phyloP scores from a whole-genome alignment of 169 alveolate genomes.

The Cryptosporidium ryanae region DNA sequence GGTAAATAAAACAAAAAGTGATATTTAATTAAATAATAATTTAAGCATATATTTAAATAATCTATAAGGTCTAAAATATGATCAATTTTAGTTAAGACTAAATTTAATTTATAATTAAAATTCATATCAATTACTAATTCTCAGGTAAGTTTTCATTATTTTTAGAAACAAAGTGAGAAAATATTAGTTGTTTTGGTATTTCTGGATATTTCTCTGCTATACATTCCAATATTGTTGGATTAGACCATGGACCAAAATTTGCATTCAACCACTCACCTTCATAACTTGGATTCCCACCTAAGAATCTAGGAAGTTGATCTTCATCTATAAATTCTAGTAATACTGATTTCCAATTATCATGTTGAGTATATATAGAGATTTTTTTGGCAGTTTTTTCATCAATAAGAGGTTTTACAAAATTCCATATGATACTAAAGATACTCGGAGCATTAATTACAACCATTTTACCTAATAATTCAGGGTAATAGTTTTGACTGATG shows the following conservation, averaged over 20 bases:
- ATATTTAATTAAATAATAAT: not conserved
- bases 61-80: not conserved
- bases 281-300: slow-evolving; percentile 79
- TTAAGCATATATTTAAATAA: not conserved
- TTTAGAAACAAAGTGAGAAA: slow-evolving; percentile 19
- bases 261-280: slow-evolving; percentile 71
- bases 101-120: not conserved
- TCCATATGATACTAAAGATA: slow-evolving; percentile 91
- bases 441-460: slow-evolving; percentile 90
- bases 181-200: slow-evolving; percentile 38
- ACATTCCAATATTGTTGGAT: slow-evolving; percentile 16
- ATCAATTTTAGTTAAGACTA: not conserved
- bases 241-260: slow-evolving; percentile 67
- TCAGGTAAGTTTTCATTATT: slow-evolving; percentile 39
- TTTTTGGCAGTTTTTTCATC: slow-evolving; percentile 90
- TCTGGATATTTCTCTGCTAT: slow-evolving; percentile 70
- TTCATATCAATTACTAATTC: not conserved
- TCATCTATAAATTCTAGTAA: slow-evolving; percentile 78
- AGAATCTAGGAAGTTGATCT: slow-evolving; percentile 81
- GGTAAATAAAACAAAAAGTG: not conserved
- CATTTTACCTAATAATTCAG: slow-evolving; percentile 91
- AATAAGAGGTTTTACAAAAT: slow-evolving; percentile 86
- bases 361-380: slow-evolving; percentile 85
- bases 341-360: slow-evolving; percentile 76
- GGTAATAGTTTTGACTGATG: slow-evolving; percentile 92